Conservation (phyloP, 768 basidiomycete genomes). For the Calocera viscosa region DNA sequence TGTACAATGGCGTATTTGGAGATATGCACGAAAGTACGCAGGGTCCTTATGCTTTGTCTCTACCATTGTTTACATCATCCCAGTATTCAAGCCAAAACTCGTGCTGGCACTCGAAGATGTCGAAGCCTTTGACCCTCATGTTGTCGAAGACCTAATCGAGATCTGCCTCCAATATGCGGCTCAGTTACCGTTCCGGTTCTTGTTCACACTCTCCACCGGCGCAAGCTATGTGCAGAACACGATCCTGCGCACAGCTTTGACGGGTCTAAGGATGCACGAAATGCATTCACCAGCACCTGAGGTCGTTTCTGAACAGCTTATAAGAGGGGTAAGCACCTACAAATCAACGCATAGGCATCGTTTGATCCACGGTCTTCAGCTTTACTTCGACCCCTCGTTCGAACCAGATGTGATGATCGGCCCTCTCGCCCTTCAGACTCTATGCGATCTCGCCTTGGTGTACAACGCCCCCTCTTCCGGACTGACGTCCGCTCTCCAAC, state of each 20-base stretch:
- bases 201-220: constrained; percentile 50
- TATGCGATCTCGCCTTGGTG: constrained; percentile 46
- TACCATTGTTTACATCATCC: too few relatives aligned
- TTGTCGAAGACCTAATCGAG: constrained; percentile 58
- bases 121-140: constrained; percentile 50
- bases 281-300: constrained; percentile 40
- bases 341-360: background rate
- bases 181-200: constrained; percentile 49
- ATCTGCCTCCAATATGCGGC: constrained; percentile 55
- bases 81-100: constrained; percentile 29
- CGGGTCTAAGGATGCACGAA: constrained; percentile 43
- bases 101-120: constrained; percentile 59
- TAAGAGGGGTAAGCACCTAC: constrained; percentile 37
- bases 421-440: constrained; percentile 40
- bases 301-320: constrained; percentile 40
- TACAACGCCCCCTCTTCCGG: constrained; percentile 47
- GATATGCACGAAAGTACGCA: background rate
- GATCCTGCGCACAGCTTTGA: constrained; percentile 48
- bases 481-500: constrained; percentile 46
- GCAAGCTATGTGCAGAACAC: constrained; percentile 41
- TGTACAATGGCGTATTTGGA: background rate
- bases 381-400: constrained; percentile 52
- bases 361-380: constrained; percentile 26
- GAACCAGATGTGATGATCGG: constrained; percentile 52
- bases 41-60: too few relatives aligned